Percentiles rank a stretch among this genome's conserved stretches.
phyloP scores from a whole-genome alignment of 225 moss, liverwort and hornwort genomes.

The Thuidium tamariscinum region DNA sequence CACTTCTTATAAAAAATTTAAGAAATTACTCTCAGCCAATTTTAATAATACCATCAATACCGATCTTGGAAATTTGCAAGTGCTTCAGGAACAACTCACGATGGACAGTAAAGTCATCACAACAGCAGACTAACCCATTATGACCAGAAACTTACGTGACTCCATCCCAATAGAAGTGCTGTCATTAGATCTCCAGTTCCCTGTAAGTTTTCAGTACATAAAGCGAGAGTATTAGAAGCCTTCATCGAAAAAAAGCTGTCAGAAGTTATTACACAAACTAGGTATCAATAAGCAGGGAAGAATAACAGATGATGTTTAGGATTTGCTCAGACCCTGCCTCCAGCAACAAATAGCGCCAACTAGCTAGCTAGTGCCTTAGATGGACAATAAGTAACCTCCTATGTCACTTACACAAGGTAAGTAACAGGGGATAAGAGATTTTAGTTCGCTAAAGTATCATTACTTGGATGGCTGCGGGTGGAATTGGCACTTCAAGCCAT shows the following conservation, averaged over 20 bases:
- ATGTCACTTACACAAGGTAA: background rate
- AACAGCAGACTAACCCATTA: background rate
- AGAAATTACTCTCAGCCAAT: background rate
- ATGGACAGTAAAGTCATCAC: background rate
- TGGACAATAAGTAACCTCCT: background rate
- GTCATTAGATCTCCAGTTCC: slow-evolving; percentile 95
- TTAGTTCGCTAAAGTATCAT: background rate
- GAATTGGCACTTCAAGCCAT: background rate
- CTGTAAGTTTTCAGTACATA: slow-evolving; percentile 6
- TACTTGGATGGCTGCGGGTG: background rate
- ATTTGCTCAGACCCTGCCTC: background rate
- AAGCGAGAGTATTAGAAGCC: background rate
- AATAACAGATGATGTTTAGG: background rate
- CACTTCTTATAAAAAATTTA: background rate
- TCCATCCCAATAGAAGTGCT: slow-evolving; percentile 91
- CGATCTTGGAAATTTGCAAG: background rate
- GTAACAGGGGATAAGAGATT: no score
- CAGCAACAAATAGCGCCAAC: background rate
- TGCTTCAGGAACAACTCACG: background rate
- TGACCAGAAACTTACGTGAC: slow-evolving; percentile 51
- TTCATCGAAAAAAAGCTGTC: background rate
- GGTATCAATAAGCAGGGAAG: background rate
- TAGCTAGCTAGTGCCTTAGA: background rate
- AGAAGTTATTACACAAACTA: background rate
- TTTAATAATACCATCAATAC: background rate